Evolutionary conservation across 169 alveolate genomes (phyloP), one percentile per base, ranked within the genome.

Genomic region (Plasmodium chabaudi): DNA sequence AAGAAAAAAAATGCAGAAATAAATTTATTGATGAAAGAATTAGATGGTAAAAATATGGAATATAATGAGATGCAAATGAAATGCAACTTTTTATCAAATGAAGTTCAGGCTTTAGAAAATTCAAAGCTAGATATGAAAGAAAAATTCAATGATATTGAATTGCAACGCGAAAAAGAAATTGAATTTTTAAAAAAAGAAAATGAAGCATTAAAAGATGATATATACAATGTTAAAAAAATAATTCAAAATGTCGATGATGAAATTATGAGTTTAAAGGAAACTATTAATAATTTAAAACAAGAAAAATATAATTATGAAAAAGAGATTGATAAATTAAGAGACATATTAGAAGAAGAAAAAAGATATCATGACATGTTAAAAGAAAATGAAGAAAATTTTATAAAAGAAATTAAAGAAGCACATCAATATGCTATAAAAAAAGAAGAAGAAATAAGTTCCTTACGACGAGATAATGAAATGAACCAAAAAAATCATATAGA

Each of bases 361-460:
- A 13, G 70, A 25, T 69, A 69, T 56, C 69, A 86, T 61, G 91
- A 86, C 34, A 70, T 86, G 59, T 57, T 86, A 34, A 86, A 86
- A 61, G 91, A 86, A 21, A 86, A 86, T 55, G 91, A 86, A 64
- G 49, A 86, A 49, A 86, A 86, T 63, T 86, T 70, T 70, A 70
- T 86, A 47, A 61, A 70, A 59, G 91, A 86, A 70, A 86, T 86
- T 46, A 86, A 86, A 46, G 91, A 86, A 55, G 91, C 91, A 59
- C 91, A 86, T 49, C 57, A 53, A 72, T 86, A 86, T 55, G 91
- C 91, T 63, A 70, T 86, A 10, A 69, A 47, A 49, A 86, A 86
- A 25, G 87, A 86, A 21, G 87, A 70, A 59, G 87, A 86, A 86
- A 23, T 86, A 27, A 86, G 56, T 39, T 4, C 86, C 1, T 63